These are phyloP conservation scores for Lolium rigidum DNA, from an alignment of 176 grass and related monocot species.

Conservation along the genomic window DNA sequence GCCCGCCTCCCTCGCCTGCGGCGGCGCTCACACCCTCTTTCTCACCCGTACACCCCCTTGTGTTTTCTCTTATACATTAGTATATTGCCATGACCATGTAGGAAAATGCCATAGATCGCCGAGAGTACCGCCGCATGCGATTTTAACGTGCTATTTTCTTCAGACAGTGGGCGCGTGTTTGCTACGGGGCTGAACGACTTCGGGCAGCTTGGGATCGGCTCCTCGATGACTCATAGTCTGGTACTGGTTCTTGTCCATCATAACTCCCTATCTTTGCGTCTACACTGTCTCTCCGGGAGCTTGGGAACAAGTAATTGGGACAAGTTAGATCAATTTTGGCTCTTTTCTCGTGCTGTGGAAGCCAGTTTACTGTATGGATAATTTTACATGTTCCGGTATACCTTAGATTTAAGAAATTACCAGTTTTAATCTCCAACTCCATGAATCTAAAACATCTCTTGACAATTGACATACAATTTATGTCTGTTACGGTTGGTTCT, in stretches of 20 bases:
- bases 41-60: constrained; percentile 54
- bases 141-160: constrained; percentile 20
- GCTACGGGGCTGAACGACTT: constrained; percentile 87
- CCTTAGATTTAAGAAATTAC: background rate
- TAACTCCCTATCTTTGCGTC: background rate
- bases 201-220: constrained; percentile 78
- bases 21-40: constrained; percentile 93
- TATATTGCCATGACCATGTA: background rate
- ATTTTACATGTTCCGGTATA: background rate
- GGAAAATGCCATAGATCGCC: background rate
- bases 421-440: background rate
- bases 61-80: background rate
- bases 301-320: background rate
- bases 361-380: background rate
- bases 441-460: constrained; percentile 1
- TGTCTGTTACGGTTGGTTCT: background rate
- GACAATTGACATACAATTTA: background rate
- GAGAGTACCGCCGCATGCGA: background rate
- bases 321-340: background rate
- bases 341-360: background rate
- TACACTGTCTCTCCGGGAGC: background rate
- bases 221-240: constrained; percentile 59
- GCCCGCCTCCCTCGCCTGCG: constrained; percentile 70
- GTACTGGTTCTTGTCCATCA: constrained; percentile 45
- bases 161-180: constrained; percentile 80